These are phyloP conservation scores for Tolypocladium tundrense DNA, from an alignment of 2,329 filamentous ascomycete genomes.

Conservation along the genomic window DNA sequence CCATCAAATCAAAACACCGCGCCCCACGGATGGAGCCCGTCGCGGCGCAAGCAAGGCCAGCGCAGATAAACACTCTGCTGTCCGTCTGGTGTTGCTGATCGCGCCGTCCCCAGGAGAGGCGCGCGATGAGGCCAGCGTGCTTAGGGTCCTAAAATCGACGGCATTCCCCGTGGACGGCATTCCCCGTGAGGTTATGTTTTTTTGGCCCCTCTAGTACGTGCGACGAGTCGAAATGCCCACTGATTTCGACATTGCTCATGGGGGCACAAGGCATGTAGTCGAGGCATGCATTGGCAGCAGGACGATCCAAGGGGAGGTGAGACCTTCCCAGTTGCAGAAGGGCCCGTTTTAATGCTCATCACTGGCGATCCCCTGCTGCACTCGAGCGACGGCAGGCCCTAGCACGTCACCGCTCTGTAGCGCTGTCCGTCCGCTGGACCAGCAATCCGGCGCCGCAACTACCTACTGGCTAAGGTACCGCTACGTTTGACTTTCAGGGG, in stretches of 20 bases:
- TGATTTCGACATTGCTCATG: not conserved
- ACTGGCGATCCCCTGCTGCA: not conserved
- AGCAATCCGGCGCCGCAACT: not conserved
- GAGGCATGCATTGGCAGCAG: not conserved
- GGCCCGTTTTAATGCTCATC: not conserved
- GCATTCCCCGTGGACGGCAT: too few species aligned
- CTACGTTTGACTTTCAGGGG: not conserved
- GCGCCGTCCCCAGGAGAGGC: not conserved
- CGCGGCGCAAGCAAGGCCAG: not conserved
- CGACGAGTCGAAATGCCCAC: not conserved
- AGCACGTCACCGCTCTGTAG: not conserved
- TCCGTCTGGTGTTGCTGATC: not conserved
- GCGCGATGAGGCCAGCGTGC: not conserved
- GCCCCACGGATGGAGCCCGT: not conserved
- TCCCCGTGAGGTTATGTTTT: too few species aligned
- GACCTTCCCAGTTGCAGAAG: not conserved
- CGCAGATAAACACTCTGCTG: not conserved
- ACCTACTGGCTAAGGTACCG: not conserved
- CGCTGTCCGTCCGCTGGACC: not conserved
- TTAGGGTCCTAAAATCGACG: too few species aligned
- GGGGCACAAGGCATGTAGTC: not conserved
- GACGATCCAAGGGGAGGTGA: not conserved
- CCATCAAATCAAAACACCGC: not conserved
- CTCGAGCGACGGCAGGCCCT: too few species aligned
- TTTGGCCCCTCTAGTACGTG: not conserved